These are phyloP conservation scores for Xylaria sp. DNA, from an alignment of 2,329 filamentous ascomycete genomes.

Conservation along the genomic window DNA sequence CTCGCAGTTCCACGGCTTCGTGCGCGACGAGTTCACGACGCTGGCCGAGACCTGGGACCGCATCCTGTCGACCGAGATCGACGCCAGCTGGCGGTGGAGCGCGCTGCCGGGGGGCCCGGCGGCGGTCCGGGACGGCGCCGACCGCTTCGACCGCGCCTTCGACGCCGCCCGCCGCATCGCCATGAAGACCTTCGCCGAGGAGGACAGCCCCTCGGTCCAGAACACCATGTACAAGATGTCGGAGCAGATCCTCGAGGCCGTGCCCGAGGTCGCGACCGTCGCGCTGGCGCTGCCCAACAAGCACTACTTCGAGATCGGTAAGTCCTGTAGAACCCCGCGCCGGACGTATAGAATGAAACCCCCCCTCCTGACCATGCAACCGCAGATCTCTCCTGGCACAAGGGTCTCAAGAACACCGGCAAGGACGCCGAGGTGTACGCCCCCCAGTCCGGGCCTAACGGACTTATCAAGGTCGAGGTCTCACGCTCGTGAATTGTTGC, in stretches of 20 bases:
- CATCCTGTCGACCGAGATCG: conserved; percentile 91
- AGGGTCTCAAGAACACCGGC: conserved; percentile 91
- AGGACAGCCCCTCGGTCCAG: conserved; percentile 91
- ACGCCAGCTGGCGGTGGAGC: conserved; percentile 85
- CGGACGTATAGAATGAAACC: not conserved
- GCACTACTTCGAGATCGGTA: conserved; percentile 96
- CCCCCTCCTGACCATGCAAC: conserved; percentile 4
- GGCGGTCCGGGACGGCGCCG: conserved; percentile 65
- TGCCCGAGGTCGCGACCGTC: conserved; percentile 71
- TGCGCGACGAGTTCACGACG: conserved; percentile 91
- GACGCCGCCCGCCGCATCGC: conserved; percentile 79
- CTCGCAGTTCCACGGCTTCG: conserved; percentile 92
- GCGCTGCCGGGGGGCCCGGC: conserved; percentile 65
- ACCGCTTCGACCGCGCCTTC: conserved; percentile 79
- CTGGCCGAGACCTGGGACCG: conserved; percentile 91
- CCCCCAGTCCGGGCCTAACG: conserved; percentile 90
- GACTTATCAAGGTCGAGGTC: conserved; percentile 93
- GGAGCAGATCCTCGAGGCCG: conserved; percentile 77
- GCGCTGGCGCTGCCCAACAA: conserved; percentile 93
- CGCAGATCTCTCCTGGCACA: conserved; percentile 92
- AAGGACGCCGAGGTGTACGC: conserved; percentile 94
- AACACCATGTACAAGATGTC: conserved; percentile 99
- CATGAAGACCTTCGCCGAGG: conserved; percentile 86
- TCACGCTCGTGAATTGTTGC: conserved; percentile 50
- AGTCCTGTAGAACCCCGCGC: conserved; percentile 39